phyloP scores from a whole-genome alignment of 2,329 filamentous ascomycete species.

The Hypoxylon sp. region DNA sequence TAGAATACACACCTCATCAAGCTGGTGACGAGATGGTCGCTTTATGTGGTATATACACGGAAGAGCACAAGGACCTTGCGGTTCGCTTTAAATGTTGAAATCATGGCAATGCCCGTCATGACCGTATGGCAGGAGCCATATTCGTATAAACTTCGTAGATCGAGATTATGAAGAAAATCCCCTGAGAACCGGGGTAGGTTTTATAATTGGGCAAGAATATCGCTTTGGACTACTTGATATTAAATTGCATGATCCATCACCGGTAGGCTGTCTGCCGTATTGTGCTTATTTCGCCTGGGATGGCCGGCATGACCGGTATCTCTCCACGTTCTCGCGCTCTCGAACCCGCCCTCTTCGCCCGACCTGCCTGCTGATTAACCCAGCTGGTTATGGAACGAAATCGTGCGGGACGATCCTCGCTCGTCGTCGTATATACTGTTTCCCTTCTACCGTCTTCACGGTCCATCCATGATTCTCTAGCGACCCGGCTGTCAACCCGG shows the following conservation, averaged over 20 bases:
- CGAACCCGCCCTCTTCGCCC: constrained; percentile 64
- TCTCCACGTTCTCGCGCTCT: constrained; percentile 53
- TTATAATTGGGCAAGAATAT: constrained; percentile 19
- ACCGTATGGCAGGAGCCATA: constrained; percentile 2
- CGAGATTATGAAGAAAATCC: constrained; percentile 1
- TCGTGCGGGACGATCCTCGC: constrained; percentile 67
- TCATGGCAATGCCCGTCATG: background rate
- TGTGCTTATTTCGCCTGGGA: constrained; percentile 45
- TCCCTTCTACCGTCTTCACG: constrained; percentile 57
- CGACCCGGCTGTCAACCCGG: constrained; percentile 38
- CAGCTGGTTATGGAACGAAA: constrained; percentile 74
- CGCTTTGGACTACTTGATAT: constrained; percentile 26
- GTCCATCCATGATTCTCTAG: constrained; percentile 58
- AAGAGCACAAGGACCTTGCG: background rate
- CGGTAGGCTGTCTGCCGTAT: constrained; percentile 48
- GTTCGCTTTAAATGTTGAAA: constrained; percentile 10
- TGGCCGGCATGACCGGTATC: constrained; percentile 49
- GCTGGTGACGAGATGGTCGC: constrained; percentile 2
- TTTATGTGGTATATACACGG: constrained; percentile 22
- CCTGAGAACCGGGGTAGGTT: background rate
- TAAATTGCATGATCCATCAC: constrained; percentile 36
- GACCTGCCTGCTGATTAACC: constrained; percentile 74
- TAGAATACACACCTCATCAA: constrained; percentile 11
- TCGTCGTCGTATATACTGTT: constrained; percentile 67
- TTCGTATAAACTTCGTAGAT: constrained; percentile 7